Conservation (phyloP, 2,329 filamentous ascomycete species). For the Coniochaeta sp. region DNA sequence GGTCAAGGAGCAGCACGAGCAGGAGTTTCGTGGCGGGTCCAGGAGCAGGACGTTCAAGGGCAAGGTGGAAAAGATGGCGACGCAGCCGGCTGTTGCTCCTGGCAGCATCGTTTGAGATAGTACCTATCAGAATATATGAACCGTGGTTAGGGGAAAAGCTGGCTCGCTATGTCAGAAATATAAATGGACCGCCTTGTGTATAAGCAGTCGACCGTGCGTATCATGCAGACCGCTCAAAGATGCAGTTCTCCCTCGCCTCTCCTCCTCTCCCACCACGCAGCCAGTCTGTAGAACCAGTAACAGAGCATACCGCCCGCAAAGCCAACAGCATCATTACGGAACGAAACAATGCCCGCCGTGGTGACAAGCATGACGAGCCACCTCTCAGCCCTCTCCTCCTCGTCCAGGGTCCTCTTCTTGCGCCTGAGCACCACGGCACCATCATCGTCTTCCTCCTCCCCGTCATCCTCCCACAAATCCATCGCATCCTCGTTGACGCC, state of each 20-base stretch:
- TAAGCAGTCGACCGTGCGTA: too few relatives aligned
- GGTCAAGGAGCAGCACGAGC: constrained; percentile 20
- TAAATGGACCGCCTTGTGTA: too few relatives aligned
- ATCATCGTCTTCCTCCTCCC: constrained; percentile 17
- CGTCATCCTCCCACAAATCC: constrained; percentile 52
- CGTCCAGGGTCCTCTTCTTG: constrained; percentile 45
- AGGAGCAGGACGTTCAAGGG: not conserved
- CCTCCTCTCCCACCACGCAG: constrained; percentile 27
- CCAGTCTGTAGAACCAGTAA: constrained; percentile 56
- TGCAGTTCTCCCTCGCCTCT: constrained; percentile 5
- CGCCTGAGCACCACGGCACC: constrained; percentile 21
- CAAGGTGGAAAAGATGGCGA: constrained; percentile 3
- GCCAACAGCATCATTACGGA: constrained; percentile 83
- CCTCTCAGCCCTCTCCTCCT: constrained; percentile 63
- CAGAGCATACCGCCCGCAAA: constrained; percentile 78
- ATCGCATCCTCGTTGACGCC: constrained; percentile 67
- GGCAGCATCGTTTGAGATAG: constrained; percentile 18
- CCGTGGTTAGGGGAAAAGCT: too few relatives aligned
- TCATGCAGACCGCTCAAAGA: not conserved
- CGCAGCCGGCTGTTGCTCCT: constrained; percentile 12
- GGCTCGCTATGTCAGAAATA: too few relatives aligned
- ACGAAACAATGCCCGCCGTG: constrained; percentile 71
- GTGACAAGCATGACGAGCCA: constrained; percentile 92
- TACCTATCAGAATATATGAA: not conserved
- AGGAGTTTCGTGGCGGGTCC: constrained; percentile 5